These are phyloP conservation scores for Aspergillus novofumigatus DNA, from an alignment of 2,329 filamentous ascomycete species.

Conservation along the genomic window DNA sequence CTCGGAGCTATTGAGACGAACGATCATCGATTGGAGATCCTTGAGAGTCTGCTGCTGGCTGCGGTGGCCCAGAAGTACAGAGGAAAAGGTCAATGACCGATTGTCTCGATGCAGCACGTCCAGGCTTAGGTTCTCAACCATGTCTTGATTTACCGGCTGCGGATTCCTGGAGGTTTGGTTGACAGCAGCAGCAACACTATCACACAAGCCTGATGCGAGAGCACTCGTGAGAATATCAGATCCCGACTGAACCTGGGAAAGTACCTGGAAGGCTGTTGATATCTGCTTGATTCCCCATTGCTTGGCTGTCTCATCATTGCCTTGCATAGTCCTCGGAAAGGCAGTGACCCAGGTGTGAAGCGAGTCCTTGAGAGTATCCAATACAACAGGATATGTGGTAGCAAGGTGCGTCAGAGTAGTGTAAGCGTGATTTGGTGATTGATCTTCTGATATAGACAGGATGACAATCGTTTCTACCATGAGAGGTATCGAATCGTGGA, in stretches of 20 bases:
- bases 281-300: constrained; percentile 69
- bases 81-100: constrained; percentile 47
- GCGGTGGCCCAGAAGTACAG: constrained; percentile 60
- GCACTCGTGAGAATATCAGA: constrained; percentile 28
- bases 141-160: constrained; percentile 24
- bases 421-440: constrained; percentile 33
- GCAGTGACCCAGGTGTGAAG: constrained; percentile 78
- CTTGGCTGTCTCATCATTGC: constrained; percentile 75
- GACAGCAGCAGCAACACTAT: constrained; percentile 61
- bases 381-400: constrained; percentile 57
- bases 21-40: constrained; percentile 57
- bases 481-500: constrained; percentile 65
- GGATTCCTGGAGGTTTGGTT: constrained; percentile 25
- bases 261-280: constrained; percentile 64
- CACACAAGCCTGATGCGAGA: constrained; percentile 58
- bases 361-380: constrained; percentile 62
- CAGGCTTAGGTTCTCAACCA: constrained; percentile 20
- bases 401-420: constrained; percentile 56
- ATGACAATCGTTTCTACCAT: constrained; percentile 78
- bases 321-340: constrained; percentile 77
- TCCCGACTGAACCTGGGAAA: constrained; percentile 57
- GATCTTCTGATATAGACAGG: constrained; percentile 52
- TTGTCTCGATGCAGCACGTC: constrained; percentile 22
- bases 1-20: constrained; percentile 50
- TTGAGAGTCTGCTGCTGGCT: constrained; percentile 63